phyloP scores from a whole-genome alignment of 805 yeast species.

The Pichia deserticola region DNA sequence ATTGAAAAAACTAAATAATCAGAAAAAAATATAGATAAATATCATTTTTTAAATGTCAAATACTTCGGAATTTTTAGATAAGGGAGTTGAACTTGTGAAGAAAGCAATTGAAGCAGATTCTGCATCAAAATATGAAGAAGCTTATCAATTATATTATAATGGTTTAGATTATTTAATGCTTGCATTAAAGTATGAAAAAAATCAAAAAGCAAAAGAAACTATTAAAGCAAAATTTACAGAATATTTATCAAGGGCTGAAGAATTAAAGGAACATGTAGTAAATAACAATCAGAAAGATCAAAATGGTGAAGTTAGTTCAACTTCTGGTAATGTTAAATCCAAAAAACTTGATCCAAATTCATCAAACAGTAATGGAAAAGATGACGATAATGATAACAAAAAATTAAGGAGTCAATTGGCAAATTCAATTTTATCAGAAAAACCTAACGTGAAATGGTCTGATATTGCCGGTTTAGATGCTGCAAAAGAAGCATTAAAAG shows the following conservation, averaged over 20 bases:
- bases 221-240: constrained; percentile 86
- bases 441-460: constrained; percentile 88
- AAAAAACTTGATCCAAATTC: constrained; percentile 33
- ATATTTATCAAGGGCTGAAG: constrained; percentile 88
- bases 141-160: constrained; percentile 84
- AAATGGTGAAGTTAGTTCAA: constrained; percentile 44
- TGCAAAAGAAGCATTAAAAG: constrained; percentile 94
- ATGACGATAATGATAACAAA: constrained; percentile 74
- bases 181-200: constrained; percentile 92
- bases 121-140: constrained; percentile 85
- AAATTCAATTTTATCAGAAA: constrained; percentile 85
- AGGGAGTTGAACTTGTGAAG: constrained; percentile 92
- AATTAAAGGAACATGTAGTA: constrained; percentile 81
- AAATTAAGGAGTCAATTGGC: constrained; percentile 86
- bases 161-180: constrained; percentile 93
- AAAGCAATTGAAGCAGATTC: constrained; percentile 93
- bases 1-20: too few relatives aligned
- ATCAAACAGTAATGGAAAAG: constrained; percentile 30
- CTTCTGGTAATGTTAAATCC: constrained; percentile 52
- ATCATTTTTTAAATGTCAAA: constrained; percentile 18
- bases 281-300: constrained; percentile 40
- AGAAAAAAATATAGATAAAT: too few relatives aligned
- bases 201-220: constrained; percentile 79
- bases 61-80: constrained; percentile 66
- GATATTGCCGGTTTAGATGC: constrained; percentile 94